Conservation (phyloP, 75 land plant genomes). For the Pinus taeda region DNA sequence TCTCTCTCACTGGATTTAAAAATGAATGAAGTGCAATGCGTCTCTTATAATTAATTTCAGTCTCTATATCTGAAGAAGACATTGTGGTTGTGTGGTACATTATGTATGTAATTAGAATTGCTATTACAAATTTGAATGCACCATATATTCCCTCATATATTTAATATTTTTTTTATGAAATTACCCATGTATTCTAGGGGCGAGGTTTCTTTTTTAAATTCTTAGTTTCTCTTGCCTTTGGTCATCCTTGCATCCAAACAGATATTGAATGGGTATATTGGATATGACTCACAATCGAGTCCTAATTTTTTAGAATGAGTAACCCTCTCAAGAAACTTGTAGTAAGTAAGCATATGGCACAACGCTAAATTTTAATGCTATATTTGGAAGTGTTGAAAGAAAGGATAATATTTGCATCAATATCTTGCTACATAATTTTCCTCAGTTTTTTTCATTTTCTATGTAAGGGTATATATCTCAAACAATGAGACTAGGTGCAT, state of each 20-base stretch:
- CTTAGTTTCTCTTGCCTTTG: not conserved
- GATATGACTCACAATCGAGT: not conserved
- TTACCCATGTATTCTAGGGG: not conserved
- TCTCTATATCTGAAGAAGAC: not conserved
- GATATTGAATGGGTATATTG: not conserved
- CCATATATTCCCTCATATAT: not conserved
- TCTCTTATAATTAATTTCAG: not conserved
- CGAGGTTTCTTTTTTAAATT: not conserved
- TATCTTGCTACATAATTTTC: no score
- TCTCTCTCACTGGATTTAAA: not conserved
- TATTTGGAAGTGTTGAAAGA: no score
- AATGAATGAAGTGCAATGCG: not conserved
- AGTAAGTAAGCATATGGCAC: no score
- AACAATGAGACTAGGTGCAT: no score
- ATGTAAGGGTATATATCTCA: no score
- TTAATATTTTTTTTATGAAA: not conserved
- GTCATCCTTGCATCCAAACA: not conserved
- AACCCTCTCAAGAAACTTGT: no score
- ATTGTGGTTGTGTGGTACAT: not conserved
- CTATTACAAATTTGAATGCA: not conserved
- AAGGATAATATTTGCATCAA: no score
- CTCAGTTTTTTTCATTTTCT: no score
- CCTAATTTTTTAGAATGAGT: no score
- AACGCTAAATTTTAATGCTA: no score
- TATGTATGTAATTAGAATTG: not conserved